Percentiles rank a stretch among this genome's conserved stretches.
phyloP scores from a whole-genome alignment of 345 rosid genomes.

The Microthlaspi erraticum region DNA sequence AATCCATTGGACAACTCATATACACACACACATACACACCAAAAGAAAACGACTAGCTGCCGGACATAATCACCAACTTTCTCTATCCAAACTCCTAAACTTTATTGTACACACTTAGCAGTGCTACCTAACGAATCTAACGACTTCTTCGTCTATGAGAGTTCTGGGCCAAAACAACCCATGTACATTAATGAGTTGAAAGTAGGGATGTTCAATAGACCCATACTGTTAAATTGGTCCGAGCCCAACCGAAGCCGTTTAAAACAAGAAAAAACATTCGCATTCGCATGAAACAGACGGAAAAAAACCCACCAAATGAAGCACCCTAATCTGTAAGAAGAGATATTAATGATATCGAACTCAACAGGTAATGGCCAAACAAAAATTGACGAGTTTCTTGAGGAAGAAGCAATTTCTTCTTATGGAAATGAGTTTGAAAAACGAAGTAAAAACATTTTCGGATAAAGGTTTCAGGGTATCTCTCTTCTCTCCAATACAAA shows the following conservation, averaged over 20 bases:
- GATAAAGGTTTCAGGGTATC: slow-evolving; percentile 32
- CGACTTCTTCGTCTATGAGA: background rate
- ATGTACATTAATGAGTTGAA: background rate
- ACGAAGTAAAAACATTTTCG: background rate
- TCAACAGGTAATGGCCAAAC: background rate
- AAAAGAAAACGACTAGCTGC: slow-evolving; percentile 2
- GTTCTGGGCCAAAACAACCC: slow-evolving; percentile 7
- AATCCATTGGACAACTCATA: slow-evolving; percentile 28
- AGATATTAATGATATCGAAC: background rate
- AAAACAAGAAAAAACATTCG: background rate
- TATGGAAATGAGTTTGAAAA: slow-evolving; percentile 22
- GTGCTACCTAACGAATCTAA: background rate
- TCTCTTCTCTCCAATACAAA: slow-evolving; percentile 73
- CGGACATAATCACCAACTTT: slow-evolving; percentile 27
- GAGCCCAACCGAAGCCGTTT: background rate
- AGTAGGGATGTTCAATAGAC: background rate
- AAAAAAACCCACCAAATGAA: background rate
- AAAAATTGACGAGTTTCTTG: slow-evolving; percentile 18
- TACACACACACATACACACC: slow-evolving; percentile 20
- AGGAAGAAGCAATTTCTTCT: slow-evolving; percentile 26
- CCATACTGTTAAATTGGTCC: background rate
- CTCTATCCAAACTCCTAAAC: background rate
- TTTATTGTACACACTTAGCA: background rate
- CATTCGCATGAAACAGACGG: background rate
- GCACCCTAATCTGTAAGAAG: background rate